phyloP scores from a whole-genome alignment of 371 early-diverging fungal species.

The Apophysomyces elegans region DNA sequence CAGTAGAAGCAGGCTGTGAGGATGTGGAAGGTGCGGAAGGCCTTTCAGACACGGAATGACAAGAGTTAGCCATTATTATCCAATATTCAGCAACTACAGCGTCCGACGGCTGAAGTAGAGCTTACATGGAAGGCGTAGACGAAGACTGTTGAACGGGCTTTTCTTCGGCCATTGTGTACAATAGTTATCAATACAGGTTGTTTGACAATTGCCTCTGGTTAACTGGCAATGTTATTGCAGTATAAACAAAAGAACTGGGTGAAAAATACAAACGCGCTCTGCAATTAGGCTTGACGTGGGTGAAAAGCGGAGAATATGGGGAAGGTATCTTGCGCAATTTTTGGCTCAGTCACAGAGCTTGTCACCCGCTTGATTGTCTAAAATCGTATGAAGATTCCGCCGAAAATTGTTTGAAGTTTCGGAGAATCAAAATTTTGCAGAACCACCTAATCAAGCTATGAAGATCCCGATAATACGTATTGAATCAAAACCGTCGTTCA shows the following conservation, averaged over 20 bases:
- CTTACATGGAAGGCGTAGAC: slow-evolving; percentile 1
- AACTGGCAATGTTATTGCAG: neutral
- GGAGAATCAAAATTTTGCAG: too few species aligned
- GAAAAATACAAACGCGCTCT: neutral
- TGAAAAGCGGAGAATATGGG: neutral
- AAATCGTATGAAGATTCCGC: too few species aligned
- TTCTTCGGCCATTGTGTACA: neutral
- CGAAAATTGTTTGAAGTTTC: too few species aligned
- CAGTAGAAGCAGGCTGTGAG: neutral
- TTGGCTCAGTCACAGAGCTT: too few species aligned
- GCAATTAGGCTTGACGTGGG: neutral
- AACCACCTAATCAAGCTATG: too few species aligned
- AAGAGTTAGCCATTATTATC: neutral
- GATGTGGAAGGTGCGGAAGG: neutral
- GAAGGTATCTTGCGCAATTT: too few species aligned
- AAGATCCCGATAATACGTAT: too few species aligned
- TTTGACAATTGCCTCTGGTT: neutral
- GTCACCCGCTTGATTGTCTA: too few species aligned
- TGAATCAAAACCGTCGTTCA: too few species aligned
- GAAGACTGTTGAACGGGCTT: neutral
- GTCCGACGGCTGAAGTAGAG: neutral
- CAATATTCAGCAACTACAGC: neutral
- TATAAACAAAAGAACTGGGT: neutral
- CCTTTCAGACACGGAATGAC: neutral
- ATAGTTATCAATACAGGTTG: neutral